A percentile compares a stretch with the other conserved stretches of the same genome.
Evolutionary conservation across 148 eudicot genomes (phyloP).

Genomic region (Agrostemma githago): DNA sequence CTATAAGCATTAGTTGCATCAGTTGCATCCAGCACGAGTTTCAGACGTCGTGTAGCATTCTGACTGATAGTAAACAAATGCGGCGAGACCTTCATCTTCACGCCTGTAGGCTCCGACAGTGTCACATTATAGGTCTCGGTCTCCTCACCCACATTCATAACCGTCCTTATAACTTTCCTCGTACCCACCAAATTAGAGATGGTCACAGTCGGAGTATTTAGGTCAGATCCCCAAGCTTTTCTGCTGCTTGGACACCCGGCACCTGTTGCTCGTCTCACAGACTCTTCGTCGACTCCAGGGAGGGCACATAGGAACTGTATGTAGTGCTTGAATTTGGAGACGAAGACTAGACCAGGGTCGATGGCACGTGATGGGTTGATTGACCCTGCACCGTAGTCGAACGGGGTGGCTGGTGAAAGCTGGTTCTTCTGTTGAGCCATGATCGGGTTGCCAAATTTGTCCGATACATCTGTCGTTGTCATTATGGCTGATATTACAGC

Average conservation of each 20-base stretch:
- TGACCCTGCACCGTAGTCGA: conserved; percentile 54
- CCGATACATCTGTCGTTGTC: conserved; percentile 51
- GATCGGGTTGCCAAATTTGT: conserved; percentile 38
- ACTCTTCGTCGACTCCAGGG: conserved; percentile 58
- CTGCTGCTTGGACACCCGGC: conserved; percentile 36
- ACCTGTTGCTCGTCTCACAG: conserved; percentile 50
- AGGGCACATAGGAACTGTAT: conserved; percentile 53
- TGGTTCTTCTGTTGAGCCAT: conserved; percentile 47
- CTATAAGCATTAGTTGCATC: conserved; percentile 42
- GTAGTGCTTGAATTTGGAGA: conserved; percentile 39
- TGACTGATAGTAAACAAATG: conserved; percentile 30
- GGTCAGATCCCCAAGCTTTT: conserved; percentile 52
- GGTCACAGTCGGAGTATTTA: conserved; percentile 50
- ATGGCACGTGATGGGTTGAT: conserved; percentile 48
- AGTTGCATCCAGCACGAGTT: conserved; percentile 38
- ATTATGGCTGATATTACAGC: conserved; percentile 60
- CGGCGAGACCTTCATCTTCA: conserved; percentile 40
- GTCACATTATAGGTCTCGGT: conserved; percentile 42
- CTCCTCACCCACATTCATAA: conserved; percentile 44
- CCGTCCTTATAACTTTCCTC: conserved; percentile 46
- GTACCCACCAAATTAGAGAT: conserved; percentile 55
- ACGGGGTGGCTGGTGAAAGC: conserved; percentile 47
- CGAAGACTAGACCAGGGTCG: conserved; percentile 57
- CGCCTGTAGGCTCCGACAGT: conserved; percentile 46
- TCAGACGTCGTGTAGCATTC: conserved; percentile 37